Evolutionary conservation across 805 yeast genomes (phyloP).

Genomic region (Candida succiphila): DNA sequence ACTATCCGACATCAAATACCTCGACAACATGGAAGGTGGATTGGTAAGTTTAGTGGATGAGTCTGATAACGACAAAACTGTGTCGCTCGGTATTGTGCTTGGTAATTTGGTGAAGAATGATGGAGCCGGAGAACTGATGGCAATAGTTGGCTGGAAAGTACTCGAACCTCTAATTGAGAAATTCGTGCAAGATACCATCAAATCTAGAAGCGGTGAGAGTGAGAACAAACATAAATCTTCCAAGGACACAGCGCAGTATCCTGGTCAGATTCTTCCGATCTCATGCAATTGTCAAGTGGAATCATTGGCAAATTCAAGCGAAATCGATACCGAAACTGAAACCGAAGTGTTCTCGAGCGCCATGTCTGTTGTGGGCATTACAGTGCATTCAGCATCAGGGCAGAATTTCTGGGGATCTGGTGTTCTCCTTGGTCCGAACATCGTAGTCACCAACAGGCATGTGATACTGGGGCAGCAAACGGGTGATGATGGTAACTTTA

Average conservation of each 20-base stretch:
- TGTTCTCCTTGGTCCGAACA: conserved; percentile 19
- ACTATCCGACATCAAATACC: conserved; percentile 29
- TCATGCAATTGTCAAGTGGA: background rate
- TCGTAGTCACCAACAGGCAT: conserved; percentile 32
- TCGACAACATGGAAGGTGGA: conserved; percentile 39
- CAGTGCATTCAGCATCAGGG: conserved; percentile 3
- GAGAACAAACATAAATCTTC: background rate
- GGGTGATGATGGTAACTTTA: too few species aligned
- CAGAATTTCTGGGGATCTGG: conserved; percentile 33
- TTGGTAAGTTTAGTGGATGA: conserved; percentile 12
- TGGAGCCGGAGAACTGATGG: conserved; percentile 36
- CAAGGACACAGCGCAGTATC: background rate
- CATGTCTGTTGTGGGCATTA: conserved; percentile 10
- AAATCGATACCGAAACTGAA: background rate
- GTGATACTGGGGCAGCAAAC: conserved; percentile 17
- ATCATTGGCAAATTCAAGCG: background rate
- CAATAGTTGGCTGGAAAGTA: conserved; percentile 11
- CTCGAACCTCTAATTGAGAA: conserved; percentile 1
- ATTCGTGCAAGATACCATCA: background rate
- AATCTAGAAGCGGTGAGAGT: background rate
- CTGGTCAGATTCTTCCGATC: background rate
- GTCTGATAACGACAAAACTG: background rate
- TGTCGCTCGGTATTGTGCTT: conserved; percentile 27
- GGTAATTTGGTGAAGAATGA: conserved; percentile 28
- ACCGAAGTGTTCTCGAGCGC: background rate